phyloP scores from a whole-genome alignment of 768 basidiomycete genomes.

The Rhodotorula paludigena region DNA sequence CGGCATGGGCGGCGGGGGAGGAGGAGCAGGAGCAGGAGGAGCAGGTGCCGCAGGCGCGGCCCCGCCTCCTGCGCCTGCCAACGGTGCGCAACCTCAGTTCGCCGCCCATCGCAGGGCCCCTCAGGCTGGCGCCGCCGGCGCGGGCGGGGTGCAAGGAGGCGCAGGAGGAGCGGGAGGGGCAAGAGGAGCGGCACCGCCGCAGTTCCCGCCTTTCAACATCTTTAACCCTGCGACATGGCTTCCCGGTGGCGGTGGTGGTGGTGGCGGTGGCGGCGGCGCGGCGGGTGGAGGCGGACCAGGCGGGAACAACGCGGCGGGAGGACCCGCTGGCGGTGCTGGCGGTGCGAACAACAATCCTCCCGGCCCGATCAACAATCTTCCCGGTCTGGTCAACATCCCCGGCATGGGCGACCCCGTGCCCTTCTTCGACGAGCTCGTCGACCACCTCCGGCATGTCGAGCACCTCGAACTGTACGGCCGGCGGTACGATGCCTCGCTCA shows the following conservation, averaged over 20 bases:
- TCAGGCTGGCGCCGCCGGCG: too few species aligned
- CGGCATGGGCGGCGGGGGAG: background rate
- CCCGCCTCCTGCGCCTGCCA: too few species aligned
- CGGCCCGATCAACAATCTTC: background rate
- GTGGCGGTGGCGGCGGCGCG: background rate
- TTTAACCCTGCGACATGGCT: too few species aligned
- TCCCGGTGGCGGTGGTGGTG: background rate
- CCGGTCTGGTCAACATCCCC: background rate
- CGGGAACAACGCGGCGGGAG: background rate
- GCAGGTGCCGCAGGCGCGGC: too few species aligned
- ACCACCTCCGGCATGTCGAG: constrained; percentile 1
- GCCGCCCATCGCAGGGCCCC: too few species aligned
- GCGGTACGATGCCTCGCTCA: background rate
- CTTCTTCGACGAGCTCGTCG: constrained; percentile 16
- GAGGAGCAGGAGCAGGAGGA: background rate
- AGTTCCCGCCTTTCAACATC: too few species aligned
- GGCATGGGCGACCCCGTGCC: background rate
- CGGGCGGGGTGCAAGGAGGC: too few species aligned
- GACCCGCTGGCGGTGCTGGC: background rate
- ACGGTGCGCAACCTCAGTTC: too few species aligned
- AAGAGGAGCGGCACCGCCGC: too few species aligned
- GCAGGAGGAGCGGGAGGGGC: too few species aligned
- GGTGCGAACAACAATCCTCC: background rate
- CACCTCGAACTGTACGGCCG: constrained; percentile 25
- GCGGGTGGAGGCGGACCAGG: background rate